Conservation (phyloP, 176 grass and related monocot species). For the Carex pumila region DNA sequence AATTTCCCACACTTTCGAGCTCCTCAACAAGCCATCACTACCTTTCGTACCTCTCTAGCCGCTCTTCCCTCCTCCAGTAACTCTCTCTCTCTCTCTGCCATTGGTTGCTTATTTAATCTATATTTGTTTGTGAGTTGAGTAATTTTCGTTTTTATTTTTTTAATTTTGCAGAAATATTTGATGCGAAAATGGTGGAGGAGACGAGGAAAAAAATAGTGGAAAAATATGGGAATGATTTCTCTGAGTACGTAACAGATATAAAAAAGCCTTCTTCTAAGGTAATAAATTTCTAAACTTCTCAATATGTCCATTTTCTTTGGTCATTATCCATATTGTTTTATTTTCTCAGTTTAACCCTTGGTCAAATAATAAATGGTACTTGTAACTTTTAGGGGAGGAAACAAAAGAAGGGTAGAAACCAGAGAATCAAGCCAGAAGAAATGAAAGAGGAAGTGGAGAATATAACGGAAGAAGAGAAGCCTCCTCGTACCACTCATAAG, state of each 20-base stretch:
- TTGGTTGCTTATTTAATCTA: neutral
- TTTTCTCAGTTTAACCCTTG: neutral
- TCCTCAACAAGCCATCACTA: neutral
- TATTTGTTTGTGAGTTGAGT: neutral
- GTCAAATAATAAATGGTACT: neutral
- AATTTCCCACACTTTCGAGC: neutral
- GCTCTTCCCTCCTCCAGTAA: neutral
- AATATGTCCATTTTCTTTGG: neutral
- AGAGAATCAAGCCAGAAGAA: neutral
- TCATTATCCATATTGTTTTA: neutral
- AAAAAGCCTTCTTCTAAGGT: conserved; percentile 8
- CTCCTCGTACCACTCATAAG: conserved; percentile 73
- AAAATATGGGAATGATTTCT: conserved; percentile 1
- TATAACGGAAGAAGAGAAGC: neutral
- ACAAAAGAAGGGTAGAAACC: conserved; percentile 5
- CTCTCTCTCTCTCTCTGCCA: neutral
- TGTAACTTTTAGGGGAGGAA: conserved; percentile 15
- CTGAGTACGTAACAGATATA: neutral
- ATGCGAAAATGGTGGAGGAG: neutral
- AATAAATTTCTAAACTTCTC: neutral
- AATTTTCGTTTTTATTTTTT: neutral
- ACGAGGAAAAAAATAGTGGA: neutral
- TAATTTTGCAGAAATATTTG: neutral
- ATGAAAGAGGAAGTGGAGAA: neutral
- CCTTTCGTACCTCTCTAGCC: neutral